Conservation (phyloP, 371 early-diverging fungal species). For the Phascolomyces articulosus region DNA sequence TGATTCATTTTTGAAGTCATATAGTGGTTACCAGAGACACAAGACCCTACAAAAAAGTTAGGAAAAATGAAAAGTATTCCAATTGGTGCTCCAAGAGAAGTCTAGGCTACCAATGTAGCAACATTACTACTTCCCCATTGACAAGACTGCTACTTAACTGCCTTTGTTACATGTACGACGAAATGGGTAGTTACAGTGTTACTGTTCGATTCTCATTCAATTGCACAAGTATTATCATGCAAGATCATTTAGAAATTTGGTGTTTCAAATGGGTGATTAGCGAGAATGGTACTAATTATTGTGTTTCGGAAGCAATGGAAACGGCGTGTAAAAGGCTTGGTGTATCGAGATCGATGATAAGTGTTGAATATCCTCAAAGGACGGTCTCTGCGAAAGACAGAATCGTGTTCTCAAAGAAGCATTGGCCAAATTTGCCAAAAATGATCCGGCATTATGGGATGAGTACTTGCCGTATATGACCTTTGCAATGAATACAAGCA, state of each 20-base stretch:
- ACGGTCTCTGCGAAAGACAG: conserved; percentile 22
- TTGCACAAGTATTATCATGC: background rate
- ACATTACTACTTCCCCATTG: conserved; percentile 9
- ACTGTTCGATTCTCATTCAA: background rate
- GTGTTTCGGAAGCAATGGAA: conserved; percentile 14
- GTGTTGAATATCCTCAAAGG: conserved; percentile 25
- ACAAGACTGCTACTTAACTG: conserved; percentile 21
- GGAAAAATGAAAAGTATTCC: conserved; percentile 4
- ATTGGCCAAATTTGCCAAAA: conserved; percentile 6
- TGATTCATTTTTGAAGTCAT: background rate
- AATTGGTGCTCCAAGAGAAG: conserved; percentile 4
- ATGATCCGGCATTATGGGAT: conserved; percentile 12
- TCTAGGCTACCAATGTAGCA: conserved; percentile 29
- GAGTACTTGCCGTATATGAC: conserved; percentile 19
- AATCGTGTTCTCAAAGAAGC: conserved; percentile 20
- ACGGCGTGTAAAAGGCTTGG: conserved; percentile 7
- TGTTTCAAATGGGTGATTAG: conserved; percentile 3
- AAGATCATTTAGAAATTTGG: background rate
- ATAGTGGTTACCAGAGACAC: background rate
- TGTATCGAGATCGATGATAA: conserved; percentile 10
- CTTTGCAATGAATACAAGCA: conserved; percentile 21
- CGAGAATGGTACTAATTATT: conserved; percentile 21
- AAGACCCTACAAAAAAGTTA: conserved; percentile 15
- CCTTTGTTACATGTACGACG: conserved; percentile 20
- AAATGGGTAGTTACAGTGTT: conserved; percentile 24